phyloP scores from a whole-genome alignment of 305 asterid species.

The Fraxinus albicans region DNA sequence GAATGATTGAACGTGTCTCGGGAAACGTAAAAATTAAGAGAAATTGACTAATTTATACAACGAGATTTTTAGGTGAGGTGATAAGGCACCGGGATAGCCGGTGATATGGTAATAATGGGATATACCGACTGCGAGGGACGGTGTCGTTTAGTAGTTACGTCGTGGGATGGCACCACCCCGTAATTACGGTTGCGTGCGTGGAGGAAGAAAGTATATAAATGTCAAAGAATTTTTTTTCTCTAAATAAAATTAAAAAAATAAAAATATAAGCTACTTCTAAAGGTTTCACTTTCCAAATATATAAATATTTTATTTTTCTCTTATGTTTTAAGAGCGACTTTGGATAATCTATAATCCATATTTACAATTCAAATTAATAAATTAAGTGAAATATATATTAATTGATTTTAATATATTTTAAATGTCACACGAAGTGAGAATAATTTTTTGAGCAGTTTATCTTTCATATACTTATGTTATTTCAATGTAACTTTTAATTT shows the following conservation, averaged over 20 bases:
- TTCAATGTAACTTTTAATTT: too few relatives aligned
- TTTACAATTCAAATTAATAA: not conserved
- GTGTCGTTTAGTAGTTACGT: not conserved
- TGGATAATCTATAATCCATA: not conserved
- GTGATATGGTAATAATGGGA: constrained; percentile 7
- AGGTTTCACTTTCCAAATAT: not conserved
- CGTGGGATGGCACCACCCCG: not conserved
- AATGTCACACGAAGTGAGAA: too few relatives aligned
- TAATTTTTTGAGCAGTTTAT: too few relatives aligned
- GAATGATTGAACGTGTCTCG: constrained; percentile 40
- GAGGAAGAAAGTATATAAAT: not conserved
- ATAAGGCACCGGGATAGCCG: constrained; percentile 32
- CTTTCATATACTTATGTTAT: too few relatives aligned
- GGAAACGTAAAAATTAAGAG: constrained; percentile 10
- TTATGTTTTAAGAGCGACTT: not conserved
- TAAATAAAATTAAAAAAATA: too few relatives aligned
- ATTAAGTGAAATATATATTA: not conserved
- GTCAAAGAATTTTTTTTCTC: not conserved
- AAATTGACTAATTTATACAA: constrained; percentile 9
- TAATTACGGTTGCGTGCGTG: constrained; percentile 28
- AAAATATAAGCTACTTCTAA: not conserved
- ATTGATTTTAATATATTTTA: not conserved
- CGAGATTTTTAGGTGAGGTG: constrained; percentile 17
- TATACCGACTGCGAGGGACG: constrained; percentile 18
- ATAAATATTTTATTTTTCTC: not conserved